These are phyloP conservation scores for Chytriomyces sp. DNA, from an alignment of 192 early-diverging fungal species.

Conservation along the genomic window DNA sequence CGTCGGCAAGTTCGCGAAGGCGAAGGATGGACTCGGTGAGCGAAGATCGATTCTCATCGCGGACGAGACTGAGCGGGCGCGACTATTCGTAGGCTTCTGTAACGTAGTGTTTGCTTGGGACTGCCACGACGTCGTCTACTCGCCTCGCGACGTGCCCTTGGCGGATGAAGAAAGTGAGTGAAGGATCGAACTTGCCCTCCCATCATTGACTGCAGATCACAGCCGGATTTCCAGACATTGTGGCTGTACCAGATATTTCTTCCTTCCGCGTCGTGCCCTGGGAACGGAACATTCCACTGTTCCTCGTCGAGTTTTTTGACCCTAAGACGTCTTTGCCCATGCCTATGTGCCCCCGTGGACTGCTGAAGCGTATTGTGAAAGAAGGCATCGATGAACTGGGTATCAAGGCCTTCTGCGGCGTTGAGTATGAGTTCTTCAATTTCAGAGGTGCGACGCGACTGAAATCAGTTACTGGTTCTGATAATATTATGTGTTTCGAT, in stretches of 20 bases:
- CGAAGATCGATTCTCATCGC: neutral
- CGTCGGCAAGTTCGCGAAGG: conserved; percentile 67
- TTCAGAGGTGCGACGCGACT: conserved; percentile 62
- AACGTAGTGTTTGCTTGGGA: conserved; percentile 82
- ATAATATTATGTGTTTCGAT: neutral
- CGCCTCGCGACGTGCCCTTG: conserved; percentile 36
- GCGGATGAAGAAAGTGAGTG: conserved; percentile 40
- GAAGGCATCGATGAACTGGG: conserved; percentile 43
- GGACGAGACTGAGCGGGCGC: neutral
- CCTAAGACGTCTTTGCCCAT: conserved; percentile 59
- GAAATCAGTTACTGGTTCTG: neutral
- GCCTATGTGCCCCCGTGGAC: conserved; percentile 63
- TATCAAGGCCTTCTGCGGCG: conserved; percentile 48
- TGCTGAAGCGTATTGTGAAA: conserved; percentile 52
- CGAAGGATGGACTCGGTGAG: conserved; percentile 71
- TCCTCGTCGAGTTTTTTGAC: conserved; percentile 68
- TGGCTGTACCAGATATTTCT: conserved; percentile 65
- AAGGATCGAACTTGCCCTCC: no score
- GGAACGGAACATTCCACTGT: conserved; percentile 74
- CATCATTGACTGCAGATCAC: no score
- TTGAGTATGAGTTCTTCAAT: conserved; percentile 80
- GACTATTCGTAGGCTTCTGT: conserved; percentile 65
- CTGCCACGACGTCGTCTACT: conserved; percentile 70
- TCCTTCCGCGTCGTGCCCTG: conserved; percentile 72
- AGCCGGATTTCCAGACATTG: conserved; percentile 61